These are phyloP conservation scores for Achaetomium macrosporum DNA, from an alignment of 2,329 filamentous ascomycete species.

Conservation along the genomic window DNA sequence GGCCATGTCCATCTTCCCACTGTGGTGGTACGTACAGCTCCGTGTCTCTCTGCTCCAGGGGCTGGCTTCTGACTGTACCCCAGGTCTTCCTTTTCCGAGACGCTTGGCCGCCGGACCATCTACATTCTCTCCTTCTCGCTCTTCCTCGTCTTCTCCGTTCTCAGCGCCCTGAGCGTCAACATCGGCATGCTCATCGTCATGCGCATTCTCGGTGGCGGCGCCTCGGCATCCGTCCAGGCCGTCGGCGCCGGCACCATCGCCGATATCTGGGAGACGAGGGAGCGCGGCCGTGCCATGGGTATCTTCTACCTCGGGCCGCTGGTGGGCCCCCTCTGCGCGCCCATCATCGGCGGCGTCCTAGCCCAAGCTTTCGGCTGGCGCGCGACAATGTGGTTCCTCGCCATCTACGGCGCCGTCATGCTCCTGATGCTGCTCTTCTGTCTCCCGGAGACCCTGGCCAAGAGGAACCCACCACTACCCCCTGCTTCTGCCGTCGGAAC, in stretches of 20 bases:
- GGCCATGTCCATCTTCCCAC: slow-evolving; percentile 73
- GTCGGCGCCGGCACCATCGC: slow-evolving; percentile 80
- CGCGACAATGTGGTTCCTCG: slow-evolving; percentile 71
- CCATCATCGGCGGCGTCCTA: slow-evolving; percentile 71
- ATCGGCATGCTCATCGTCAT: slow-evolving; percentile 74
- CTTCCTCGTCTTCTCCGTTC: slow-evolving; percentile 64
- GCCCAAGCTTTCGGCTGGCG: slow-evolving; percentile 66
- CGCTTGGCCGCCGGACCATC: slow-evolving; percentile 66
- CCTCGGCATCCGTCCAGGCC: slow-evolving; percentile 73
- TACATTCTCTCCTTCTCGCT: slow-evolving; percentile 70
- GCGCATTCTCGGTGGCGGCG: slow-evolving; percentile 67
- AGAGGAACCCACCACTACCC: slow-evolving; percentile 2
- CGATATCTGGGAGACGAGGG: slow-evolving; percentile 68
- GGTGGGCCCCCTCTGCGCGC: slow-evolving; percentile 66
- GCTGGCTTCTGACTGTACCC: neutral
- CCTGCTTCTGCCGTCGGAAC: slow-evolving; percentile 6
- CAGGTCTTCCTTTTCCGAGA: slow-evolving; percentile 68
- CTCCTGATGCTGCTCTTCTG: slow-evolving; percentile 52
- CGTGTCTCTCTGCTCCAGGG: neutral
- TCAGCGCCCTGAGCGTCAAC: slow-evolving; percentile 62
- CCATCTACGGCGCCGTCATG: slow-evolving; percentile 60
- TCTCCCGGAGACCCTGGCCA: slow-evolving; percentile 59
- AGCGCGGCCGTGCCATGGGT: slow-evolving; percentile 75
- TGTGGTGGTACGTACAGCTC: slow-evolving; percentile 61
- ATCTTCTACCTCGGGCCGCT: slow-evolving; percentile 76